Evolutionary conservation across 2,329 filamentous ascomycete genomes (phyloP), one percentile per base, ranked within the genome.

Genomic region (Ophiostoma populinum): DNA sequence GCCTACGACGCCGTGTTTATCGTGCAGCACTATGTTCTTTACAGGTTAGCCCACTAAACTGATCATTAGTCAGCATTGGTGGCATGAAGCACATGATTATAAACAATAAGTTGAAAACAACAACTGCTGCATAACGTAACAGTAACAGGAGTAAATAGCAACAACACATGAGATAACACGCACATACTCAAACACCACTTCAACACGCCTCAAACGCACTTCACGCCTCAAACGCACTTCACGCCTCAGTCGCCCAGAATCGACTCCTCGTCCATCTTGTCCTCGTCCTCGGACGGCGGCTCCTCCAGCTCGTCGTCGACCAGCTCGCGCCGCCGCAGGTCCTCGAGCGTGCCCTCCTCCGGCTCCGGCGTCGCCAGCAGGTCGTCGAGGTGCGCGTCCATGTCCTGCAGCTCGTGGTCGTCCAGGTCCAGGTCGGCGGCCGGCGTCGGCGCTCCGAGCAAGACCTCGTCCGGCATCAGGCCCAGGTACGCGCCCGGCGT

Each of bases 1-100:
- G 53, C 81, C 3, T 95, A 93, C 52, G 87, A 95, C 51, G 43
- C 79, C 21, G 62, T 93, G 32, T 95, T 95, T 51, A 77, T 95
- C 34, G 49, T 68, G 5, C 90, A 98, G 58, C 90, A 95, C 55
- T 95, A 86, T 47, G 59, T 86, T 24, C 54, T 93, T 15, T 95
- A 93, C 50, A n/a, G n/a, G n/a, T n/a, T n/a, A n/a, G 51, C 50
- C 12, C 49, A 49, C 6, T 18, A 9, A 34, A 34, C 24, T 24
- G 24, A 16, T 16, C 21, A n/a, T n/a, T 12, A 18, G 10, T 13
- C 16, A 25, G 16, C 32, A 22, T 20, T 26, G 32, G 24, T 35
- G 25, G 33, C 25, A 36, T 36, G 27, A 36, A 31, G n/a, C n/a
- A n/a, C n/a, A n/a, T n/a, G n/a, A n/a, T n/a, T n/a, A n/a, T n/a